Conservation (phyloP, 768 basidiomycete species). For the Rhodosporidiobolus odoratus region DNA sequence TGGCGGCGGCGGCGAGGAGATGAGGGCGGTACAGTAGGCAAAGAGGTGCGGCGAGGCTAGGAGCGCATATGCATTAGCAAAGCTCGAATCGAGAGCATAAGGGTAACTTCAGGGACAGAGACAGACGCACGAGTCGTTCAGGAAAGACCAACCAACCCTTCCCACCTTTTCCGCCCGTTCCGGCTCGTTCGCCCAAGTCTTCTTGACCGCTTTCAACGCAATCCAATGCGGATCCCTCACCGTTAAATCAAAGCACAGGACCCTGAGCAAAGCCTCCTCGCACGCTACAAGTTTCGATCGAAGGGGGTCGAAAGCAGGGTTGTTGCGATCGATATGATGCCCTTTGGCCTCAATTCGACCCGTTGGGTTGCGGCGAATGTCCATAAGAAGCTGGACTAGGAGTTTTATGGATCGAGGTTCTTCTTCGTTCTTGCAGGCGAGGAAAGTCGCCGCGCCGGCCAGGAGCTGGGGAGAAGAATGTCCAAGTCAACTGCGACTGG, state of each 20-base stretch:
- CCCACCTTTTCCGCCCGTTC: neutral
- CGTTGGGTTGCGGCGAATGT: conserved; percentile 7
- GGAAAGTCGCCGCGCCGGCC: conserved; percentile 44
- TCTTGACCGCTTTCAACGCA: conserved; percentile 19
- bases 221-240: conserved; percentile 39
- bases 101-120: neutral
- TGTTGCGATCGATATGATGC: neutral
- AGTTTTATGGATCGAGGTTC: conserved; percentile 40
- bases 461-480: conserved; percentile 32
- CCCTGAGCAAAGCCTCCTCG: conserved; percentile 44
- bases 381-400: conserved; percentile 37
- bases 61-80: neutral
- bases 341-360: conserved; percentile 10
- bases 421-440: conserved; percentile 46
- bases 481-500: neutral
- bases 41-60: conserved; percentile 39
- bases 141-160: conserved; percentile 27
- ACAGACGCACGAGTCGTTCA: conserved; percentile 37
- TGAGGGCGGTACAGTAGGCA: conserved; percentile 38
- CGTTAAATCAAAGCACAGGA: conserved; percentile 46
- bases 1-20: conserved; percentile 38
- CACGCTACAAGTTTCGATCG: conserved; percentile 40
- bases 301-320: conserved; percentile 12
- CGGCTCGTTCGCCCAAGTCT: conserved; percentile 11
- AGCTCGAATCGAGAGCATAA: neutral